Conservation (phyloP, 345 rosid species). For the Pistacia integerrima region DNA sequence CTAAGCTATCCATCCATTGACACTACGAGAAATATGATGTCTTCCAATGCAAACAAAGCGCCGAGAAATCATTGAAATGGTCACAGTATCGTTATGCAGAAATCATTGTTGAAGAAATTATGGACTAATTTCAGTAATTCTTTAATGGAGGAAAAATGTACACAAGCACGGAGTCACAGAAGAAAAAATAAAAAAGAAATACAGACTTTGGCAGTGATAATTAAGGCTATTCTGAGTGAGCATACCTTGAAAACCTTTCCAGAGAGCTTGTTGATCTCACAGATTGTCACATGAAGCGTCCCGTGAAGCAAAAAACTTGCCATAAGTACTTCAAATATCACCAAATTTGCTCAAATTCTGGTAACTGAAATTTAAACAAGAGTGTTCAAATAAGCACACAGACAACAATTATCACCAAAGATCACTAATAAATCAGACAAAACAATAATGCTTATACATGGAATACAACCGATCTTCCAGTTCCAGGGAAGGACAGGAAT, state of each 20-base stretch:
- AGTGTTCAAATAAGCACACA: neutral
- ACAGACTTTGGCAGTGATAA: neutral
- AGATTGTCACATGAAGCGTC: constrained; percentile 46
- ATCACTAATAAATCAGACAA: neutral
- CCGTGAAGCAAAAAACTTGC: constrained; percentile 46
- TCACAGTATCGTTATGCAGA: no score
- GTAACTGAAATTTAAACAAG: neutral
- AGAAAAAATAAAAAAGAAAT: no score
- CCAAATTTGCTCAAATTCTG: neutral
- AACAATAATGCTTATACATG: neutral
- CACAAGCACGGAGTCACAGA: no score
- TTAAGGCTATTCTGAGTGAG: no score
- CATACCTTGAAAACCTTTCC: neutral
- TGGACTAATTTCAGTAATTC: no score
- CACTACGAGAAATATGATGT: no score
- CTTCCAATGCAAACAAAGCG: no score
- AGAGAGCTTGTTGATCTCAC: constrained; percentile 34
- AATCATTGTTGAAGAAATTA: no score
- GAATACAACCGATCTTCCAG: neutral
- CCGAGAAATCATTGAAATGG: no score
- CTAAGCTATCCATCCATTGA: no score
- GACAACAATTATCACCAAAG: neutral
- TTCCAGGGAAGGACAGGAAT: neutral
- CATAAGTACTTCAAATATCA: constrained; percentile 20
- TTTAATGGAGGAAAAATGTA: no score